These are phyloP conservation scores for Boletus rex-veris DNA, from an alignment of 768 basidiomycete genomes.

Conservation along the genomic window DNA sequence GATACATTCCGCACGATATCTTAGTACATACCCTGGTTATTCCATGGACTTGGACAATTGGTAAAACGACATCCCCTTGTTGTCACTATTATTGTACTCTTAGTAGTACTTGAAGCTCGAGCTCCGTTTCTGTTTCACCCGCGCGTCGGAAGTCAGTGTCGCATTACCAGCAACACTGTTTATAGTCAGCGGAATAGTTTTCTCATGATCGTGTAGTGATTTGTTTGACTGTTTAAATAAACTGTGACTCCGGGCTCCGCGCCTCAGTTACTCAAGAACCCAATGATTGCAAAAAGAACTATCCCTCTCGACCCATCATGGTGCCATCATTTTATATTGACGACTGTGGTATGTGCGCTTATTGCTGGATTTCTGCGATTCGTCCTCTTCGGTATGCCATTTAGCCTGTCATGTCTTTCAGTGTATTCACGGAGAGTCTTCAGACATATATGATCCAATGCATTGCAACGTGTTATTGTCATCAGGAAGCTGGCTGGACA, in stretches of 20 bases:
- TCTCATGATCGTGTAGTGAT: too few relatives aligned
- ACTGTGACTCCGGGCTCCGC: too few relatives aligned
- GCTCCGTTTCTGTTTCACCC: too few relatives aligned
- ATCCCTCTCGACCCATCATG: constrained; percentile 43
- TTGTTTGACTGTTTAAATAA: too few relatives aligned
- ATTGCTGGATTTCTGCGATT: constrained; percentile 43
- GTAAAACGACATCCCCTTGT: too few relatives aligned
- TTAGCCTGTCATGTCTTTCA: neutral
- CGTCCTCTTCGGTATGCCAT: constrained; percentile 42
- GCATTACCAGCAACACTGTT: too few relatives aligned
- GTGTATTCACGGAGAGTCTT: neutral
- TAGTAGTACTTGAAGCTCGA: too few relatives aligned
- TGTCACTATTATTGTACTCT: neutral
- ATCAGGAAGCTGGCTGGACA: constrained; percentile 77
- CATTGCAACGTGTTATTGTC: constrained; percentile 71
- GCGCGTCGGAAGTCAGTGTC: too few relatives aligned
- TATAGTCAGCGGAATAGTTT: too few relatives aligned
- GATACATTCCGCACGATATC: neutral
- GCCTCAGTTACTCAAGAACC: too few relatives aligned
- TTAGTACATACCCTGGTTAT: neutral
- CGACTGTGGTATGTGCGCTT: constrained; percentile 38
- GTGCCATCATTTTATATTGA: constrained; percentile 47
- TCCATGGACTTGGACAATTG: constrained; percentile 1
- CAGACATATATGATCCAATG: constrained; percentile 70
- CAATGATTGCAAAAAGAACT: constrained; percentile 29